Evolutionary conservation across 1,139 yeast genomes (phyloP).

Genomic region (Geotrichum cucujoidarum): DNA sequence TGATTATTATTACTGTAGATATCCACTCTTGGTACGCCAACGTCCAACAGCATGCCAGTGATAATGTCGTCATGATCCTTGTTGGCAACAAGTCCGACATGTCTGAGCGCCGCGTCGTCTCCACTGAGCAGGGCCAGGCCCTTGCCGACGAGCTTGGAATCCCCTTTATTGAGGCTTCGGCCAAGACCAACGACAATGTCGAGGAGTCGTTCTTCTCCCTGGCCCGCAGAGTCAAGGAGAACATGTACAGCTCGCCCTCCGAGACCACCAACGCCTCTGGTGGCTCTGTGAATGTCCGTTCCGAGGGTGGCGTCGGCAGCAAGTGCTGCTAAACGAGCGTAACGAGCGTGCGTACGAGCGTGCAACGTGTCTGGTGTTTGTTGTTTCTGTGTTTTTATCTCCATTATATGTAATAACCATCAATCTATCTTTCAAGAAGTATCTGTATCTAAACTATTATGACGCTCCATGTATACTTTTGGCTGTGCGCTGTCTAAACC

Average conservation of each 20-base stretch:
- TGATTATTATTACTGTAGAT: conserved; percentile 28
- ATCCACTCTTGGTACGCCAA: conserved; percentile 90
- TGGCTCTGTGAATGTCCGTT: conserved; percentile 27
- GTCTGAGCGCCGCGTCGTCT: conserved; percentile 62
- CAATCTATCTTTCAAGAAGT: no score
- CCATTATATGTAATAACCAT: no score
- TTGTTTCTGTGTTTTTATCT: background rate
- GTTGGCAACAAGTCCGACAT: conserved; percentile 96
- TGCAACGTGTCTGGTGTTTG: no score
- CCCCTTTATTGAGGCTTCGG: conserved; percentile 93
- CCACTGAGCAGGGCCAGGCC: conserved; percentile 83
- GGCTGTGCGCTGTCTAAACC: no score
- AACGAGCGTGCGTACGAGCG: no score
- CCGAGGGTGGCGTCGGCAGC: conserved; percentile 19
- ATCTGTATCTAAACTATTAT: no score
- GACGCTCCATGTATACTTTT: no score
- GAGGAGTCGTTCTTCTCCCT: conserved; percentile 86
- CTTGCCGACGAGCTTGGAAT: conserved; percentile 81
- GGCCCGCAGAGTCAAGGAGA: conserved; percentile 81
- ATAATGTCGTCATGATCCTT: conserved; percentile 86
- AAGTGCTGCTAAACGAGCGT: conserved; percentile 30
- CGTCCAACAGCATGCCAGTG: conserved; percentile 93
- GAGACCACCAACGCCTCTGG: conserved; percentile 21
- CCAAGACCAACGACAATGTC: conserved; percentile 88
- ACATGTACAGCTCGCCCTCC: conserved; percentile 43